These are phyloP conservation scores for Wickerhamomyces chaumierensis DNA, from an alignment of 805 yeast genomes.

Conservation along the genomic window DNA sequence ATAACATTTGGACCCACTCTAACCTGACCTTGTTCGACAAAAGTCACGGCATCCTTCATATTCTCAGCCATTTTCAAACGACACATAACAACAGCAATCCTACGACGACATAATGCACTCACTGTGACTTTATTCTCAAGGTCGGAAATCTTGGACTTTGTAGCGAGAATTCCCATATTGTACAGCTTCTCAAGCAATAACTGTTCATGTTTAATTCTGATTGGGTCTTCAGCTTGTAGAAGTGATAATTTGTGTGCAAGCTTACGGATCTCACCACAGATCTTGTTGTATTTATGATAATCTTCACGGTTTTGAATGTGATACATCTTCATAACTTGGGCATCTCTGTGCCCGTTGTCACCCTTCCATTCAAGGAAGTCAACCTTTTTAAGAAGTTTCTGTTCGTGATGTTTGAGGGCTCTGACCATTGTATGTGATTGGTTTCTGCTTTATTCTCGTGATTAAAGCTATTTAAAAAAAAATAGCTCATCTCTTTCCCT, in stretches of 20 bases:
- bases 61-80: slow-evolving; percentile 89
- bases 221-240: slow-evolving; percentile 79
- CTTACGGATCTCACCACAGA: slow-evolving; percentile 87
- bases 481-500: neutral
- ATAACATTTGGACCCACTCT: slow-evolving; percentile 94
- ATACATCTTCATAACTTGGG: slow-evolving; percentile 92
- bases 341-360: slow-evolving; percentile 88
- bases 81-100: slow-evolving; percentile 92
- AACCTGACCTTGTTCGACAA: slow-evolving; percentile 94
- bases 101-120: slow-evolving; percentile 81
- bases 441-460: neutral
- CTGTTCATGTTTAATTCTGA: slow-evolving; percentile 81
- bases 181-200: slow-evolving; percentile 77
- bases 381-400: slow-evolving; percentile 86
- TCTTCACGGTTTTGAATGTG: slow-evolving; percentile 93
- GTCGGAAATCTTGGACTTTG: slow-evolving; percentile 85
- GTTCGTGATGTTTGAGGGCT: slow-evolving; percentile 87
- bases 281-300: slow-evolving; percentile 84
- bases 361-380: slow-evolving; percentile 97
- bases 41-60: slow-evolving; percentile 78
- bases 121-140: slow-evolving; percentile 88
- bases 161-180: slow-evolving; percentile 77
- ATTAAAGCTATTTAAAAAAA: neutral
- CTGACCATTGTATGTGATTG: slow-evolving; percentile 58
- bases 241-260: slow-evolving; percentile 78